Conservation (phyloP, 345 rosid genomes). For the Barbarea vulgaris region DNA sequence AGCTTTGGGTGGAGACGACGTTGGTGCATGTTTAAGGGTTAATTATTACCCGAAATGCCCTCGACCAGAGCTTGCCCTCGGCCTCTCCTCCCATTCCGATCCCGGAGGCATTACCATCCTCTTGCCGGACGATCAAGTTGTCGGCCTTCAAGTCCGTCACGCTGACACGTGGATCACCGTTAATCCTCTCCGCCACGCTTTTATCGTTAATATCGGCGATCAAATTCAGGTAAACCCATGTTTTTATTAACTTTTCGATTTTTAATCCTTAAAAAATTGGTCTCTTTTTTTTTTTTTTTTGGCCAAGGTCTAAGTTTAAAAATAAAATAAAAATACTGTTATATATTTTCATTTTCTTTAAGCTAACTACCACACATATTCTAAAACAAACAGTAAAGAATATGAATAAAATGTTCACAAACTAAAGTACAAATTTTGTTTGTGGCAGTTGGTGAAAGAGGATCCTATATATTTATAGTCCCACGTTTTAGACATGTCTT, state of each 20-base stretch:
- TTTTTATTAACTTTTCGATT: background rate
- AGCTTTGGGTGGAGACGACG: slow-evolving; percentile 68
- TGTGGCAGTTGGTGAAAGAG: slow-evolving; percentile 14
- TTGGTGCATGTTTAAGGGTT: slow-evolving; percentile 79
- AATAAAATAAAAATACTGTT: too few species aligned
- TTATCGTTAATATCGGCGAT: slow-evolving; percentile 86
- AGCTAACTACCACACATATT: background rate
- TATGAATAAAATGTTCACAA: background rate
- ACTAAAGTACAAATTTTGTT: background rate
- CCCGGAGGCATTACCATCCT: slow-evolving; percentile 90
- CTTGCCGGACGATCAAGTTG: slow-evolving; percentile 67
- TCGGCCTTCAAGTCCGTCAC: slow-evolving; percentile 80
- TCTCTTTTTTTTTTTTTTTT: background rate
- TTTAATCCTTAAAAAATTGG: background rate
- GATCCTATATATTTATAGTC: background rate
- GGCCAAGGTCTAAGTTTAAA: too few species aligned
- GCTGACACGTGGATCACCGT: slow-evolving; percentile 72
- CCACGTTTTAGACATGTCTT: slow-evolving; percentile 36
- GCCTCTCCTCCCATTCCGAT: slow-evolving; percentile 88
- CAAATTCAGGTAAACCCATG: slow-evolving; percentile 70
- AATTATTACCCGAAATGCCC: slow-evolving; percentile 94
- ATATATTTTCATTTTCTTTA: background rate
- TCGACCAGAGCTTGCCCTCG: slow-evolving; percentile 79
- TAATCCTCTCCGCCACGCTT: slow-evolving; percentile 70
- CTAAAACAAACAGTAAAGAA: background rate